phyloP scores from a whole-genome alignment of 148 eudicot species.

The Pouteria glomerata region DNA sequence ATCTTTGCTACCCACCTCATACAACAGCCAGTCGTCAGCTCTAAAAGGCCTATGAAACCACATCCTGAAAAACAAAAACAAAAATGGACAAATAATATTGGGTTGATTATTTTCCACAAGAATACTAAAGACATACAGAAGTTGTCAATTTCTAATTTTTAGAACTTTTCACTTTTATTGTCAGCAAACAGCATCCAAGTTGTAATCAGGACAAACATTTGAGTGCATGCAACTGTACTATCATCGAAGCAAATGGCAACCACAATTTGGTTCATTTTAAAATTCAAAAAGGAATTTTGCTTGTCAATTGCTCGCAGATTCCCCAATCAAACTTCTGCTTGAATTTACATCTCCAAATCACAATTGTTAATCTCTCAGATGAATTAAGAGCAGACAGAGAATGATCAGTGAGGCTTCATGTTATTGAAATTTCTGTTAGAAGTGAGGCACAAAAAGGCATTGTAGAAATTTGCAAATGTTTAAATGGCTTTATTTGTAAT shows the following conservation, averaged over 20 bases:
- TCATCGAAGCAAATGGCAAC: background rate
- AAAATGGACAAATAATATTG: background rate
- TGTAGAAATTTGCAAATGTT: background rate
- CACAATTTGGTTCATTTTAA: background rate
- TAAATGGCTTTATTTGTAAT: background rate
- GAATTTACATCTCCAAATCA: background rate
- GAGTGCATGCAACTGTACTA: background rate
- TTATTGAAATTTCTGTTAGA: background rate
- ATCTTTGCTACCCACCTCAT: constrained; percentile 50
- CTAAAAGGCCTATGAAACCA: constrained; percentile 89
- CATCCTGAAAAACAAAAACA: constrained; percentile 54
- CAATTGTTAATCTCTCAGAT: background rate
- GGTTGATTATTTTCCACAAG: constrained; percentile 1
- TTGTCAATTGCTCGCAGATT: background rate
- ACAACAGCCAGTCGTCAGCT: constrained; percentile 95
- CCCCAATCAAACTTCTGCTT: background rate
- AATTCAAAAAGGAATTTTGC: background rate
- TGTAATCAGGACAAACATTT: background rate
- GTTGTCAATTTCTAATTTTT: background rate
- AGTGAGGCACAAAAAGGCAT: background rate
- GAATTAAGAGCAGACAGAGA: background rate
- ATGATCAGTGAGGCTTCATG: background rate
- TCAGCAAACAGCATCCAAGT: background rate
- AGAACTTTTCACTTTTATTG: background rate
- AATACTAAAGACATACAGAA: background rate